Base-by-base conservation (phyloP, 1,284 basidiomycete species). In the Cutaneotrichosporon dermatis region DNA sequence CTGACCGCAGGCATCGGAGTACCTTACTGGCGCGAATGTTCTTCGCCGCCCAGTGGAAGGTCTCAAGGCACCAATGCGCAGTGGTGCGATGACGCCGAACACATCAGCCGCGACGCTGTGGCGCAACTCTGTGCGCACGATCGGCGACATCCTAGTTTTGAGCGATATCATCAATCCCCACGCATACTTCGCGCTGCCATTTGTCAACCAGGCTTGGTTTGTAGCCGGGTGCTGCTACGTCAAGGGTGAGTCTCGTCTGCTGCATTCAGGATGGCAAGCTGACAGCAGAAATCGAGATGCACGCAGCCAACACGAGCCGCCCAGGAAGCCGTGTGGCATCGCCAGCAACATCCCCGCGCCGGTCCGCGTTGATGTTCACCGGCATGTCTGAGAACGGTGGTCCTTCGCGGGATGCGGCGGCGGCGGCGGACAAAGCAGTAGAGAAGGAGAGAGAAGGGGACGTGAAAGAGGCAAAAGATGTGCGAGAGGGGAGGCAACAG, bases 211-310 rank as follows among this genome's bases (percentile, higher is more conserved):
- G 53, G 61, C 67, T 5, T 68, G 64, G 51, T 64, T 62, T 45
- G 67, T 68, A 13, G 67, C 67, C 10, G 67, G 65, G 4, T 66
- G 63, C 49, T 68, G 65, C 58, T 68, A 68, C 56, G 51, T 68
- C 54, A 68, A 66, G 53, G 48, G 48, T 37, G 44, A 4, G 44
- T 7, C 8, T 25, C 3, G 2, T 3, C 25, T 25, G 25, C 25
- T 25, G 25, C 25, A 3, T 25, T 10, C 16, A 25, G 9, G 10
- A 11, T 13, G 15, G 15, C 1, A 4, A 46, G 44, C 44, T 46
- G 16, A 46, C 44, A 9, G 15, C 44, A 46, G 66, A 61, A 54
- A 61, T 57, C 10, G 57, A 58, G 46, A 41, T 50, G 40, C 33
- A 34, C n/a, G 52, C 37, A n/a, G 50, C 4, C n/a, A 25, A 15